Evolutionary conservation across 1,139 yeast species (phyloP).

Genomic region (Lodderomyces oxycetoniae): DNA sequence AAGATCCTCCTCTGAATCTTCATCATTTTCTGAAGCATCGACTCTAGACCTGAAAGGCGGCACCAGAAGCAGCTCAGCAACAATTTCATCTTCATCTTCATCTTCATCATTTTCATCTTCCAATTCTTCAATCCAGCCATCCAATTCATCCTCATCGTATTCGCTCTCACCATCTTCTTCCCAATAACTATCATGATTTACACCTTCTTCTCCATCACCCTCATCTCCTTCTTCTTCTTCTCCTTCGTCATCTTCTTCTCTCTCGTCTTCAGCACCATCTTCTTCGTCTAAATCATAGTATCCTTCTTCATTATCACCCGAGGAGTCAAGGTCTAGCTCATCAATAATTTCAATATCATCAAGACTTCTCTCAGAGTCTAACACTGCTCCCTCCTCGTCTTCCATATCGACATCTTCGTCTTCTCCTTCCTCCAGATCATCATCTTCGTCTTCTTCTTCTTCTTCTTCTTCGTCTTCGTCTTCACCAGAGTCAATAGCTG

Average conservation of each 20-base stretch:
- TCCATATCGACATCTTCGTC: slow-evolving; percentile 16
- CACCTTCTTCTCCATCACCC: slow-evolving; percentile 18
- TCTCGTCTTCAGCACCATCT: slow-evolving; percentile 21
- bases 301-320: slow-evolving; percentile 28
- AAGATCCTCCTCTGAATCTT: slow-evolving; percentile 30
- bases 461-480: slow-evolving; percentile 20
- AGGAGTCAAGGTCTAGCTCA: slow-evolving; percentile 32
- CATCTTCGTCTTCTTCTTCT: slow-evolving; percentile 19
- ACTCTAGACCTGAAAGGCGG: slow-evolving; percentile 30
- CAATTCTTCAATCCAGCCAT: slow-evolving; percentile 16
- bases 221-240: slow-evolving; percentile 36
- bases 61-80: too few species aligned
- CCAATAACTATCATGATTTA: slow-evolving; percentile 12
- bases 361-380: slow-evolving; percentile 21
- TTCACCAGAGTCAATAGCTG: slow-evolving; percentile 25
- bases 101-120: slow-evolving; percentile 31
- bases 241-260: slow-evolving; percentile 24
- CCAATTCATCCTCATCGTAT: slow-evolving; percentile 38
- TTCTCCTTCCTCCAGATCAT: too few species aligned
- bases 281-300: slow-evolving; percentile 18
- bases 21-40: slow-evolving; percentile 33
- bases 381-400: slow-evolving; percentile 2
- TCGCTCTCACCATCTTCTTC: slow-evolving; percentile 31
- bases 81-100: slow-evolving; percentile 21
- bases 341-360: slow-evolving; percentile 41